Conservation (phyloP, 495 filamentous ascomycete genomes). For the Penicillium maclennaniae region DNA sequence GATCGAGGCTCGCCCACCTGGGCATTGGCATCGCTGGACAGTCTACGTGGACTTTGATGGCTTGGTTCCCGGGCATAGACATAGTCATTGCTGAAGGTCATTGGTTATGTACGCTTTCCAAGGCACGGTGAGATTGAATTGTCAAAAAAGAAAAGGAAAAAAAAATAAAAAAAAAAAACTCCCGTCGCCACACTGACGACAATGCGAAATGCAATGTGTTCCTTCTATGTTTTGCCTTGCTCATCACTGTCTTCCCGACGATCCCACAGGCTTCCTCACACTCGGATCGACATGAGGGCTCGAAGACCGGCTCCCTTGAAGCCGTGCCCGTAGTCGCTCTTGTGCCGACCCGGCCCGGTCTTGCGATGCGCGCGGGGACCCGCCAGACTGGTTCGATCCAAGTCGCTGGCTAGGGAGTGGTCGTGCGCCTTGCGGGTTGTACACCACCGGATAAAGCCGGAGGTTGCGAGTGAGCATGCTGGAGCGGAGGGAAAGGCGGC, state of each 20-base stretch:
- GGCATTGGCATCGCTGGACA: background rate
- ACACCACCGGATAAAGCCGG: conserved; percentile 17
- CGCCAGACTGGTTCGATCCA: conserved; percentile 62
- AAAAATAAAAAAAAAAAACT: conserved; percentile 11
- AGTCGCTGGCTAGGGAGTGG: conserved; percentile 67
- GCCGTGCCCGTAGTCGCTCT: conserved; percentile 62
- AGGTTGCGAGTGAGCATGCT: conserved; percentile 13
- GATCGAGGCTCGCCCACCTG: background rate
- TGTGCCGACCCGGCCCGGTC: conserved; percentile 56
- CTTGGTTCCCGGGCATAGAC: background rate
- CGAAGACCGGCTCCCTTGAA: conserved; percentile 53
- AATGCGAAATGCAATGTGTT: conserved; percentile 16
- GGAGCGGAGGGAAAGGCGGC: conserved; percentile 13
- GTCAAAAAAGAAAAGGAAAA: too few species aligned
- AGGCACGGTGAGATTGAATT: background rate
- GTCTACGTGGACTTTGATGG: background rate
- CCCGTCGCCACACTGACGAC: conserved; percentile 23
- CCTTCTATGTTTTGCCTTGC: background rate
- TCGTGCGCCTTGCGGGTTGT: conserved; percentile 46
- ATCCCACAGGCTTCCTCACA: conserved; percentile 36
- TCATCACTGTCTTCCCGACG: conserved; percentile 16
- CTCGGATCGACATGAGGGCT: conserved; percentile 38
- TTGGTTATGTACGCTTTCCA: background rate
- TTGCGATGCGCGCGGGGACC: conserved; percentile 34
- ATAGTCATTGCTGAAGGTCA: background rate